A percentile compares a stretch with the other conserved stretches of the same genome.
These are phyloP conservation scores for Pichia sp. DNA, from an alignment of 1,139 yeast species.

Conservation along the genomic window DNA sequence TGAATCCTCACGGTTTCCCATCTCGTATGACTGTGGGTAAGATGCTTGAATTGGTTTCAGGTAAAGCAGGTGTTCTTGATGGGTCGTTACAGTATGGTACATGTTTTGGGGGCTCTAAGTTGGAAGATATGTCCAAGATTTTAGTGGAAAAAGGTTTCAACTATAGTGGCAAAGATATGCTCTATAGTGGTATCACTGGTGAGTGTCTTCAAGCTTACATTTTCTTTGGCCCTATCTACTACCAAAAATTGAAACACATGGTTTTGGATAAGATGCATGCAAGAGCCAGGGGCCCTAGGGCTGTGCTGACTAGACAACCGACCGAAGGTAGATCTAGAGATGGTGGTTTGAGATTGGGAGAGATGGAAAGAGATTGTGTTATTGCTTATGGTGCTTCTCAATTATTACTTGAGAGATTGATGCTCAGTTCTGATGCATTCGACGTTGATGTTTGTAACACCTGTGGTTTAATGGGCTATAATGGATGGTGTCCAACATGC, in stretches of 20 bases:
- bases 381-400: conserved; percentile 99
- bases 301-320: conserved; percentile 96
- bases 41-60: conserved; percentile 93
- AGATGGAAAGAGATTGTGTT: conserved; percentile 99
- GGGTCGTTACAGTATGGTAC: conserved; percentile 95
- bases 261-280: conserved; percentile 99
- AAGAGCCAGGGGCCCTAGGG: conserved; percentile 98
- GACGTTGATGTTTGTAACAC: conserved; percentile 92
- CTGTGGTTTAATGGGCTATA: conserved; percentile 98
- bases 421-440: conserved; percentile 96
- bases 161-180: conserved; percentile 96
- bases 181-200: conserved; percentile 97
- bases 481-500: conserved; percentile 96
- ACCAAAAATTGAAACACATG: conserved; percentile 98
- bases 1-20: conserved; percentile 99
- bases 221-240: conserved; percentile 96
- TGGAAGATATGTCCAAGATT: conserved; percentile 93
- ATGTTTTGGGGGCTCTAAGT: conserved; percentile 94
- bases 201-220: conserved; percentile 96
- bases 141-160: conserved; percentile 88
- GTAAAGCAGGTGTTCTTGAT: conserved; percentile 94
- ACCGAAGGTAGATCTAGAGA: conserved; percentile 99
- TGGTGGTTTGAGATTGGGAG: conserved; percentile 98
- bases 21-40: conserved; percentile 99
- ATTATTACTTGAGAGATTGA: conserved; percentile 83